Percentiles rank a stretch among this genome's conserved stretches.
Conservation (phyloP, 768 basidiomycete genomes). For the Butyriboletus loyo region DNA sequence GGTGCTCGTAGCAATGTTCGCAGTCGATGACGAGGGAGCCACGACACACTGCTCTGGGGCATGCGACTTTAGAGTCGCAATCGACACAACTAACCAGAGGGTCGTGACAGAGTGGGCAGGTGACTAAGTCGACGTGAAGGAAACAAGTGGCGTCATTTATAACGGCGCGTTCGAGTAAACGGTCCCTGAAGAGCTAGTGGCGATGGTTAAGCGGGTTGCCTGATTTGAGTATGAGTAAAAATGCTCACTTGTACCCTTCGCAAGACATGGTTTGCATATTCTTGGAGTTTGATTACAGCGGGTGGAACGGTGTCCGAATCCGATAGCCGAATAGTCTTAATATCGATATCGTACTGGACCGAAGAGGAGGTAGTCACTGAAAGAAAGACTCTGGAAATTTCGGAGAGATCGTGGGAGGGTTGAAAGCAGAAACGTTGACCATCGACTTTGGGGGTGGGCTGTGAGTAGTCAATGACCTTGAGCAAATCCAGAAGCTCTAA, state of each 20-base stretch:
- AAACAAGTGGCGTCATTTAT: constrained; percentile 2
- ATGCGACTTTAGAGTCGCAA: constrained; percentile 10
- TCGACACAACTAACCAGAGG: constrained; percentile 3
- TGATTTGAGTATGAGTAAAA: neutral
- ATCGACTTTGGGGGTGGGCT: neutral
- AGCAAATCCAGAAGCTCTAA: constrained; percentile 8
- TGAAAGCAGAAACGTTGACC: constrained; percentile 14
- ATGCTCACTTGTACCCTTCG: constrained; percentile 3
- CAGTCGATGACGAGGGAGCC: neutral
- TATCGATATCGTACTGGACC: constrained; percentile 6
- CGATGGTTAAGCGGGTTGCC: neutral
- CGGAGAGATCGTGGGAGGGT: constrained; percentile 9
- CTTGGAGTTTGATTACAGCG: constrained; percentile 2
- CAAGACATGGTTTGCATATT: constrained; percentile 6
- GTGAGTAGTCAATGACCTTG: neutral
- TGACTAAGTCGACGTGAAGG: constrained; percentile 7
- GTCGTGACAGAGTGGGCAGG: constrained; percentile 7
- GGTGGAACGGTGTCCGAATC: neutral
- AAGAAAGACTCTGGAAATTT: constrained; percentile 10
- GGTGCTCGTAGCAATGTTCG: constrained; percentile 4
- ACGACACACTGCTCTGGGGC: neutral
- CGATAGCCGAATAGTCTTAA: neutral
- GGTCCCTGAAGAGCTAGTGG: constrained; percentile 10
- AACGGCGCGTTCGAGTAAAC: neutral
- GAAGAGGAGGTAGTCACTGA: neutral